Conservation (phyloP, 106 monocot genomes). For the Cymbidium sinense region DNA sequence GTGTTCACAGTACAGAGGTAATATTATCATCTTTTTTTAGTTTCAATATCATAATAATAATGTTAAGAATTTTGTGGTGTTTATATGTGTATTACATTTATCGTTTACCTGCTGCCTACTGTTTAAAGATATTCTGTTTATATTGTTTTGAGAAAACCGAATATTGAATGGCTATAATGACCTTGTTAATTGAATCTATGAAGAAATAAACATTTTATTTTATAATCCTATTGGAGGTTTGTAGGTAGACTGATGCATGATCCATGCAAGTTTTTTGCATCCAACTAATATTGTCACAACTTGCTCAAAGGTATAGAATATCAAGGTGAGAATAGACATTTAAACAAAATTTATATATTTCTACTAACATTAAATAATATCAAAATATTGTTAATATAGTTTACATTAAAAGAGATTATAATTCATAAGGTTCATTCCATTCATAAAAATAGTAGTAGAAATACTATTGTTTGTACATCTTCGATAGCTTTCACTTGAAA, state of each 20-base stretch:
- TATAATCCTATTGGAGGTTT: not conserved
- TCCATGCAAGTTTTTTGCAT: not conserved
- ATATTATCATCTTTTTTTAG: not conserved
- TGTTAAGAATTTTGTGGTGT: not conserved
- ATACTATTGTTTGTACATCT: too few relatives aligned
- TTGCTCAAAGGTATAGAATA: too few relatives aligned
- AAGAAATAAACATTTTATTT: not conserved
- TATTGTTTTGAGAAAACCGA: not conserved
- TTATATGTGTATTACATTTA: not conserved
- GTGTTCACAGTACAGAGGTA: slow-evolving; percentile 83
- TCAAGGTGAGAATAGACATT: too few relatives aligned
- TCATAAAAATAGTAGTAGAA: too few relatives aligned
- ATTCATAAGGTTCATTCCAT: too few relatives aligned
- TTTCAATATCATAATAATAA: not conserved
- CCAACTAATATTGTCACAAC: not conserved
- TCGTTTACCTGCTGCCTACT: not conserved
- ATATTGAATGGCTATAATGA: not conserved
- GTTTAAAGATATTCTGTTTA: not conserved
- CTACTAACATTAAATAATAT: too few relatives aligned
- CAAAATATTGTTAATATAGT: too few relatives aligned
- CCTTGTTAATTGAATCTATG: not conserved
- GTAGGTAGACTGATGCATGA: not conserved
- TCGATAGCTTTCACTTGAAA: too few relatives aligned
- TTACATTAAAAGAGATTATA: too few relatives aligned
- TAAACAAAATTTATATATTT: too few relatives aligned